Conservation (phyloP, 371 early-diverging fungal species). For the Apophysomyces variabilis region DNA sequence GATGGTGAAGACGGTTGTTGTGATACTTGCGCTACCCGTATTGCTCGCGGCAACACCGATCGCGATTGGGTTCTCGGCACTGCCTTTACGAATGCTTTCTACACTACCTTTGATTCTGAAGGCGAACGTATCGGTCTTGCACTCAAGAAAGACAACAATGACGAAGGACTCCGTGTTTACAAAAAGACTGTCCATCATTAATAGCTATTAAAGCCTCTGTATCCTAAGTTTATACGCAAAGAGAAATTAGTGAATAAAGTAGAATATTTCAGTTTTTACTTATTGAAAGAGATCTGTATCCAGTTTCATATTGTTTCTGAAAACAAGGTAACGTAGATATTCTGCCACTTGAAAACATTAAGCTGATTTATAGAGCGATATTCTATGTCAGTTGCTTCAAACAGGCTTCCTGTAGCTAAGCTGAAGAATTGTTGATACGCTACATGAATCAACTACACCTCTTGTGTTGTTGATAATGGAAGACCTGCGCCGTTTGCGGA, state of each 20-base stretch:
- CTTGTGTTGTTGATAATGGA: no score
- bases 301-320: no score
- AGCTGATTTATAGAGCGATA: no score
- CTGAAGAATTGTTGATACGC: no score
- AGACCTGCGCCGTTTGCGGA: no score
- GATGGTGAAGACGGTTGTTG: slow-evolving; percentile 44
- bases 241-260: background rate
- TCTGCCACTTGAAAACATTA: no score
- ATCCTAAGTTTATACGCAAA: background rate
- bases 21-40: slow-evolving; percentile 43
- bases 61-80: slow-evolving; percentile 54
- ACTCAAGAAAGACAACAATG: slow-evolving; percentile 39
- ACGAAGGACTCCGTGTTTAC: slow-evolving; percentile 42
- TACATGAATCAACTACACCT: no score
- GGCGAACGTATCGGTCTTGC: slow-evolving; percentile 44
- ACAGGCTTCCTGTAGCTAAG: no score
- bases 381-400: no score
- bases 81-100: slow-evolving; percentile 46
- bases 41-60: slow-evolving; percentile 40
- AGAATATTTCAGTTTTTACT: no score
- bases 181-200: slow-evolving; percentile 33
- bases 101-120: slow-evolving; percentile 48
- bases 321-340: no score
- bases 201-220: slow-evolving; percentile 11
- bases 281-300: no score